Conservation (phyloP, 768 basidiomycete genomes). For the Mrakia gelida region DNA sequence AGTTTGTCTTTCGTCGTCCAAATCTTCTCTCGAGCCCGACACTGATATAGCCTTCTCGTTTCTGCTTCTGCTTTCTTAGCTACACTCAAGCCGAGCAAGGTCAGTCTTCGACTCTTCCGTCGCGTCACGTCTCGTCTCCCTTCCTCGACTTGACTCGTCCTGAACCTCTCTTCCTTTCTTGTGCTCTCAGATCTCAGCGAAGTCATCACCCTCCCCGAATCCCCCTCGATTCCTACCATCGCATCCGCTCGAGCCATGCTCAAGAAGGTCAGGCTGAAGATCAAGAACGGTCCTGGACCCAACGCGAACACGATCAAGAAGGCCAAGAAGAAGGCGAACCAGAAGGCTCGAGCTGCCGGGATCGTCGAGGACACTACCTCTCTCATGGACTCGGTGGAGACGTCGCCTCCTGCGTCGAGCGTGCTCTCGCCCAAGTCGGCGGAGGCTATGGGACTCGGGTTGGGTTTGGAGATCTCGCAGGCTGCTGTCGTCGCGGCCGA, state of each 20-base stretch:
- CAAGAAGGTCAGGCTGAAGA: constrained; percentile 5
- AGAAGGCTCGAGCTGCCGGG: not conserved
- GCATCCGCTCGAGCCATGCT: constrained; percentile 12
- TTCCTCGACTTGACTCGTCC: not conserved
- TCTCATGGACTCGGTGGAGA: constrained; percentile 3
- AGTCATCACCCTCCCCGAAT: not conserved
- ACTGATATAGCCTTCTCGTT: not conserved
- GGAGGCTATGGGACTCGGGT: not conserved
- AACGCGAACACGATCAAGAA: constrained; percentile 1
- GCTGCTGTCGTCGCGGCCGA: not conserved
- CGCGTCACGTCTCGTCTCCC: not conserved
- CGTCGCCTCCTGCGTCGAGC: not conserved
- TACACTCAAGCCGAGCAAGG: not conserved
- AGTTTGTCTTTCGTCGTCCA: not conserved
- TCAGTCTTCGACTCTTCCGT: not conserved
- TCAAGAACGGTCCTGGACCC: constrained; percentile 12
- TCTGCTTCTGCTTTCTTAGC: not conserved
- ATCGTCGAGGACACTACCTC: not conserved
- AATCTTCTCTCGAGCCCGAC: too few relatives aligned
- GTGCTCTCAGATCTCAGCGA: not conserved
- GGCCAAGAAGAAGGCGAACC: constrained; percentile 11
- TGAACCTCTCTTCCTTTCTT: not conserved
- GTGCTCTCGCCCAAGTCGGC: not conserved
- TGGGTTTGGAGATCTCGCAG: not conserved
- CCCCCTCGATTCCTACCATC: not conserved